Evolutionary conservation across 2,329 filamentous ascomycete genomes (phyloP).

Genomic region (Colletotrichum sp.): DNA sequence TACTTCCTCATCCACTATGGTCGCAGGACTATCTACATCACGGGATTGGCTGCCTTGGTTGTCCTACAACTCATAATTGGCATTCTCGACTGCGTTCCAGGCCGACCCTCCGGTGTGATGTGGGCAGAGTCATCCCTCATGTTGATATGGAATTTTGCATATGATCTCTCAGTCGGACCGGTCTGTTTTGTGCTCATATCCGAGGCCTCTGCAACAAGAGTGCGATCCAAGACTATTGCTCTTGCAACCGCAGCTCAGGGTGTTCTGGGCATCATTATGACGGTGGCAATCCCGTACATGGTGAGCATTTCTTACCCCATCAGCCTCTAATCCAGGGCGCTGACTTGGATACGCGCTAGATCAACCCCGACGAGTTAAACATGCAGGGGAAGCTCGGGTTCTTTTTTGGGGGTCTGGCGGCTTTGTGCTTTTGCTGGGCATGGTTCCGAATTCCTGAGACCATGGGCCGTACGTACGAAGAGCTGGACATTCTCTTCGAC

Average conservation of each 20-base stretch:
- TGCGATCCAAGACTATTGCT: constrained; percentile 49
- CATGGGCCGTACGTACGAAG: constrained; percentile 27
- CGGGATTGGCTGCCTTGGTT: constrained; percentile 41
- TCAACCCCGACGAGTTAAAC: constrained; percentile 34
- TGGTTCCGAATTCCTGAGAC: constrained; percentile 29
- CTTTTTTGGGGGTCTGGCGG: constrained; percentile 25
- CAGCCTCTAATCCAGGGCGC: neutral
- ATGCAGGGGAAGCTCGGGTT: constrained; percentile 37
- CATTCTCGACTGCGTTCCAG: constrained; percentile 49
- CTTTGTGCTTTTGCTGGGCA: constrained; percentile 26
- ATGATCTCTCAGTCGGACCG: constrained; percentile 41
- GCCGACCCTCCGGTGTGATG: constrained; percentile 38
- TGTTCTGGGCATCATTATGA: constrained; percentile 38
- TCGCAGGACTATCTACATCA: constrained; percentile 46
- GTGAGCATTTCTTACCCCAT: neutral
- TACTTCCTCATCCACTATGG: constrained; percentile 45
- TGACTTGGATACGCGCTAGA: neutral
- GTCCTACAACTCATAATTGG: constrained; percentile 47
- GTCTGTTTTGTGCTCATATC: constrained; percentile 56
- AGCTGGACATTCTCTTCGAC: constrained; percentile 35
- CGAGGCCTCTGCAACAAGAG: constrained; percentile 49
- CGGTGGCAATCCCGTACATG: constrained; percentile 31
- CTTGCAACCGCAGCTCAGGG: constrained; percentile 47
- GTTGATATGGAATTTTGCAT: constrained; percentile 42
- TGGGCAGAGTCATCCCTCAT: constrained; percentile 58